Percentiles rank a stretch among this genome's conserved stretches.
Conservation (phyloP, 768 basidiomycete genomes). For the Porphyrellus cyaneotinctus region DNA sequence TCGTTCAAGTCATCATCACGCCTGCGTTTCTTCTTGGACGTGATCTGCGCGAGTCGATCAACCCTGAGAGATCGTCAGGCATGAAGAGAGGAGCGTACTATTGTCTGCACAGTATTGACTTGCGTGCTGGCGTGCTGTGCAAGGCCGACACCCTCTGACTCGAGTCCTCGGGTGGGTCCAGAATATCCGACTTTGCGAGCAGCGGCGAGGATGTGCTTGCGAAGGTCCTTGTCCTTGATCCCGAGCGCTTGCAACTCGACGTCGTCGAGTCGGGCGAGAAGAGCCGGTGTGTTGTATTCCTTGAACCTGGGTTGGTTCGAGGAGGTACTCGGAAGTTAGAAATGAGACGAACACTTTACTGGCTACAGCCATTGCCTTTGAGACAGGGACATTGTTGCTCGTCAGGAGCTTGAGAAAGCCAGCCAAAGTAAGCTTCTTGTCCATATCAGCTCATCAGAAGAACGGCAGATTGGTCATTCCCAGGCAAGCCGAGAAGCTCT, state of each 20-base stretch:
- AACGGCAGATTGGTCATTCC: too few relatives aligned
- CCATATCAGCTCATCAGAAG: conserved; percentile 9
- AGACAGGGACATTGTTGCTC: conserved; percentile 49
- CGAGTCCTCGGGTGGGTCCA: conserved; percentile 5
- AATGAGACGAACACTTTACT: conserved; percentile 55
- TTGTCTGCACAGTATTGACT: conserved; percentile 24
- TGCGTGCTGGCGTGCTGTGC: conserved; percentile 6
- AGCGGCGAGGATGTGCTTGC: conserved; percentile 56
- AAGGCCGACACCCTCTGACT: conserved; percentile 13
- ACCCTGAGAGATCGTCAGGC: background rate
- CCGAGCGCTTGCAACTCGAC: conserved; percentile 54
- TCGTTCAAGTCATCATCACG: conserved; percentile 48
- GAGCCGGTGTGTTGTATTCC: conserved; percentile 55
- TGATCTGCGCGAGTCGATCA: conserved; percentile 31
- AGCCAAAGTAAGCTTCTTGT: conserved; percentile 55
- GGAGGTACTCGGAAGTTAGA: background rate
- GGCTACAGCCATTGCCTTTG: conserved; percentile 66
- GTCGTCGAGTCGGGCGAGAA: conserved; percentile 57
- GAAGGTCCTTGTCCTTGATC: conserved; percentile 58
- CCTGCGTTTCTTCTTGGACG: conserved; percentile 51
- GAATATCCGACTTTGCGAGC: conserved; percentile 63
- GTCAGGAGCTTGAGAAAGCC: conserved; percentile 66
- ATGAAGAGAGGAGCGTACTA: conserved; percentile 25
- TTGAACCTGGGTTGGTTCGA: conserved; percentile 56
- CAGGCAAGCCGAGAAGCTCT: too few relatives aligned